Base-by-base conservation (phyloP, 805 yeast genomes). In the Saccharomycopsis babjevae region DNA sequence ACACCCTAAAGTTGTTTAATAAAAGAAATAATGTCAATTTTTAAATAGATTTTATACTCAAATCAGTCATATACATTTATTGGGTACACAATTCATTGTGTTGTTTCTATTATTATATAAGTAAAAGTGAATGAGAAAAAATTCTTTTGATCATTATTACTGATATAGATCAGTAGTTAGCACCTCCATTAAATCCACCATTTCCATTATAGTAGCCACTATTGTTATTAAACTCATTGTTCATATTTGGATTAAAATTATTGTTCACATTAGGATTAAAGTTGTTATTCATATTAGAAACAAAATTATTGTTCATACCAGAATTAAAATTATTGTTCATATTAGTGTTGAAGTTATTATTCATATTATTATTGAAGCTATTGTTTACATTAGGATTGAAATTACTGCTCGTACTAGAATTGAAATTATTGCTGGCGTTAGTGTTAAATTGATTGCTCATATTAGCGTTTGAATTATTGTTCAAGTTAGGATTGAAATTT, bases 141-240 rank as follows among this genome's bases (percentile, higher is more conserved):
- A 15, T 16, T 15, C 15, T 54, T 55, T 22, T 58, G 56, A 34
- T 58, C 57, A 30, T 46, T 50, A 28, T 38, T 54, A 3, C 42
- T 55, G 34, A 38, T 42, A 5, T 63, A 66, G 20, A 61, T 62
- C 32, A 34, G 57, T 60, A 46, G 32, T 46, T 46, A 22, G 52
- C 52, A 25, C 52, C 52, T 22, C 52, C 52, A 22, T 46, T 28
- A 11, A 46, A 46, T 11, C 52, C 52, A 3, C 28, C 28, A 43
- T 43, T 43, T 22, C 50, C 50, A 50, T 57, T 61, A 42, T 18
- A 56, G 16, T 30, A 52, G 15, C 57, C 54, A 22, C 58, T 57
- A 54, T 58, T 60, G 8, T 52, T 63, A 36, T 56, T 56, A 43
- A 25, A 34, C n/a, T 36, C 54, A 16, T 20, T 50, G 13, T 40